A percentile compares a stretch with the other conserved stretches of the same genome.
phyloP scores from a whole-genome alignment of 2,329 filamentous ascomycete species.

The Fusarium penzigii region DNA sequence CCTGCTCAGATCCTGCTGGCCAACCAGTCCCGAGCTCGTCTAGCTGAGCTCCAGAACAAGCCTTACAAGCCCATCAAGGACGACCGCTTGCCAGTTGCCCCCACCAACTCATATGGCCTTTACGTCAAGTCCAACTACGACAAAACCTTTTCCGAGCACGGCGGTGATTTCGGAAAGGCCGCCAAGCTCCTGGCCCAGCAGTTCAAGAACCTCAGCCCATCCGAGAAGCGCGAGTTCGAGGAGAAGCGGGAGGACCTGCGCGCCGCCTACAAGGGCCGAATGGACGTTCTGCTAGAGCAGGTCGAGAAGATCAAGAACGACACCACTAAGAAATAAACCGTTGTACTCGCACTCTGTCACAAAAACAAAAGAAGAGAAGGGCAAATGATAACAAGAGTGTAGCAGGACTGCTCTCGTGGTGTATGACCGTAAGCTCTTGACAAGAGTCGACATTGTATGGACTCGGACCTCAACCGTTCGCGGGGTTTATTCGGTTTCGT shows the following conservation, averaged over 20 bases:
- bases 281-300: conserved; percentile 28
- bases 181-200: conserved; percentile 31
- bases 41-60: conserved; percentile 38
- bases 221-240: conserved; percentile 44
- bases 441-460: not conserved
- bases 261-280: conserved; percentile 19
- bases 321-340: not conserved
- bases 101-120: conserved; percentile 33
- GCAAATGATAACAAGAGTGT: not conserved
- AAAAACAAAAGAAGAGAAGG: not conserved
- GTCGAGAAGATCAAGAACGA: conserved; percentile 33
- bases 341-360: not conserved
- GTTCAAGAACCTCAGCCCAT: conserved; percentile 46
- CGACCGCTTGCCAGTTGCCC: conserved; percentile 47
- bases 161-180: conserved; percentile 12
- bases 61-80: conserved; percentile 43
- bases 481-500: not conserved
- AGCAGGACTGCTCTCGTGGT: not conserved
- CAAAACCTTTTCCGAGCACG: conserved; percentile 23
- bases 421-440: not conserved
- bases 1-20: conserved; percentile 44
- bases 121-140: conserved; percentile 43
- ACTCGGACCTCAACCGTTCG: not conserved
- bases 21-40: conserved; percentile 46
- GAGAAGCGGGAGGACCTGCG: conserved; percentile 28